Base-by-base conservation (phyloP, 495 filamentous ascomycete species). In the Daldinia childiae region DNA sequence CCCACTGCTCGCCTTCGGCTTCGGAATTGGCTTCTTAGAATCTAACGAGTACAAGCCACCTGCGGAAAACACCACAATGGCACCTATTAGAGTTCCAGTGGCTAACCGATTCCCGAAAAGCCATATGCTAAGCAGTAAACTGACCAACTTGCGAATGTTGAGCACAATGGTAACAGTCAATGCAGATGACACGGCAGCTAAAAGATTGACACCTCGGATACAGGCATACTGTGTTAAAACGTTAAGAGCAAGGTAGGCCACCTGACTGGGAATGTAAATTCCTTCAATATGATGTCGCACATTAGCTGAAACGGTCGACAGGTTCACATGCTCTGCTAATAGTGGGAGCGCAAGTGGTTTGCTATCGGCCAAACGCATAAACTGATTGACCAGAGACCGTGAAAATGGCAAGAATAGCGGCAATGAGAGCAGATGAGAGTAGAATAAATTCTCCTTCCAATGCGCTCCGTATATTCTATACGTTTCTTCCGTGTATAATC, bases 401-500 rank as follows among this genome's bases (percentile, higher is more conserved):
- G 85, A 69, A 64, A 90, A 88, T 3, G 87, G 87, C 9, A 87
- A 59, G 68, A 90, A 87, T 21, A 90, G 82, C 0, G 92, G 93
- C 38, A 97, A 76, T 4, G 91, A 92, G 17, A 96, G 86, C 19
- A 91, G 78, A 69, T 97, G 93, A 19, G 90, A 92, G 79, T 98
- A 99, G 79, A 99, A 98, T 15, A 99, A 86, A 73, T 96, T 97
- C 78, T 98, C 95, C 71, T 91, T 92, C 93, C 95, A 98, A 81
- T 97, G 91, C 38, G 90, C 90, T 24, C 94, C 93, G 80, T 97
- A 92, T 21, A 82, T 86, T 65, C 87, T 87, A 79, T 98, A 99
- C 4, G 94, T 92, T 68, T 91, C 87, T 78, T 99, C 93, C 0
- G 93, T 93, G 79, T 97, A 99, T 36, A 97, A 86, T 41, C 95